Conservation (phyloP, 306 rosid genomes). For the Nissolia schottii region DNA sequence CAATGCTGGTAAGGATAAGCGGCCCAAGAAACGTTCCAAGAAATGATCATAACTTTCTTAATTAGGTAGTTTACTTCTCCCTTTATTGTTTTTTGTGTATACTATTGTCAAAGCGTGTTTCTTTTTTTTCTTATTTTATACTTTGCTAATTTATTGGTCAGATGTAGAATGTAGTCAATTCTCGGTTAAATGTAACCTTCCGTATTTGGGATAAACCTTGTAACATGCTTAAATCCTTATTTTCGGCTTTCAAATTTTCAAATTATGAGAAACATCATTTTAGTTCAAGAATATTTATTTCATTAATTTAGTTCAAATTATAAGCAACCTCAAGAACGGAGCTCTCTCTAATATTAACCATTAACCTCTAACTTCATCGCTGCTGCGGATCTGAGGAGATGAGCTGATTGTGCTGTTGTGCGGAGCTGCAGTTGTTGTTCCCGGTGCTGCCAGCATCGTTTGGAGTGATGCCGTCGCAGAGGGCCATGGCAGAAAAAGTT, state of each 20-base stretch:
- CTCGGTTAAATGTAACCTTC: constrained; percentile 33
- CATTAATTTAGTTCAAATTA: too few relatives aligned
- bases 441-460: too few relatives aligned
- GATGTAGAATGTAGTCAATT: constrained; percentile 21
- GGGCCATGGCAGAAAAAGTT: too few relatives aligned
- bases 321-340: too few relatives aligned
- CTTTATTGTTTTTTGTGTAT: constrained; percentile 23
- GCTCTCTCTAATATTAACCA: too few relatives aligned
- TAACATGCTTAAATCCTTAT: constrained; percentile 13
- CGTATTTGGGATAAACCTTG: constrained; percentile 23
- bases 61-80: not conserved
- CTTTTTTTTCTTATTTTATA: constrained; percentile 5
- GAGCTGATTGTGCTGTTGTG: too few relatives aligned
- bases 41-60: constrained; percentile 30
- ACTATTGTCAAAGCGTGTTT: constrained; percentile 26
- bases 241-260: not conserved
- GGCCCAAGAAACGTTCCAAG: constrained; percentile 60
- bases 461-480: too few relatives aligned
- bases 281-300: too few relatives aligned
- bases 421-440: too few relatives aligned
- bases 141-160: constrained; percentile 38
- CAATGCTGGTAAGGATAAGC: constrained; percentile 45
- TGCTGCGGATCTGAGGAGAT: too few relatives aligned
- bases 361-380: too few relatives aligned
- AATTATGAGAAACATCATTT: not conserved